phyloP scores from a whole-genome alignment of 768 basidiomycete genomes.

The Lactifluus hygrophoroides region DNA sequence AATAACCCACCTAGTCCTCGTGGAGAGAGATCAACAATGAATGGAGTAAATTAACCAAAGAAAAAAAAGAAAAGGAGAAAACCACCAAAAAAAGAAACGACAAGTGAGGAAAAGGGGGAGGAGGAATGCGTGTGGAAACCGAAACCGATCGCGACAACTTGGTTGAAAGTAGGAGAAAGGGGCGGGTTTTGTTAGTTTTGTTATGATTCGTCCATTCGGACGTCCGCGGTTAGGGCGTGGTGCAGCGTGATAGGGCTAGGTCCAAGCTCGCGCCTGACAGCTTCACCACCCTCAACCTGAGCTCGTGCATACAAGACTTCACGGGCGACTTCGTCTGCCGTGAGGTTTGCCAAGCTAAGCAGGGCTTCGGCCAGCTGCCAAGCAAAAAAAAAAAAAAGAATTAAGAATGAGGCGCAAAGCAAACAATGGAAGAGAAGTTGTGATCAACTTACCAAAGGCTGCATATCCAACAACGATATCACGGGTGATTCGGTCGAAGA shows the following conservation, averaged over 20 bases:
- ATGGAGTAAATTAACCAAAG: not conserved
- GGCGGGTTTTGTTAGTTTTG: too few relatives aligned
- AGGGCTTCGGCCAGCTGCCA: constrained; percentile 46
- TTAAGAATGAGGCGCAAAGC: not conserved
- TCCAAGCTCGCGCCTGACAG: constrained; percentile 27
- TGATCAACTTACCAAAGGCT: constrained; percentile 18
- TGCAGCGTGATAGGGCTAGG: not conserved
- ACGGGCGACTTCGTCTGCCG: constrained; percentile 36
- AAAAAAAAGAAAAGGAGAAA: not conserved
- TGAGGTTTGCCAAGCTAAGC: constrained; percentile 51
- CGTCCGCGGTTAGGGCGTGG: not conserved
- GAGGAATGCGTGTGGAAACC: too few relatives aligned
- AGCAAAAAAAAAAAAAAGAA: not conserved
- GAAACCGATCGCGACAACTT: too few relatives aligned
- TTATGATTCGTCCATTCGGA: constrained; percentile 21
- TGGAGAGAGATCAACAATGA: not conserved
- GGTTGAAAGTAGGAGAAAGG: not conserved
- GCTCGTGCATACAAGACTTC: constrained; percentile 48
- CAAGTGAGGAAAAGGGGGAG: not conserved
- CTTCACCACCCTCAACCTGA: constrained; percentile 38
- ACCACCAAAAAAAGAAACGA: too few relatives aligned
- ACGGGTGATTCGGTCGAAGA: constrained; percentile 11
- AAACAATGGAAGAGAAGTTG: not conserved
- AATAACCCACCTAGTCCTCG: not conserved
- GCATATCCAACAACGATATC: constrained; percentile 16